Conservation (phyloP, 2,329 filamentous ascomycete species). For the Myriosclerotinia duriaeana region DNA sequence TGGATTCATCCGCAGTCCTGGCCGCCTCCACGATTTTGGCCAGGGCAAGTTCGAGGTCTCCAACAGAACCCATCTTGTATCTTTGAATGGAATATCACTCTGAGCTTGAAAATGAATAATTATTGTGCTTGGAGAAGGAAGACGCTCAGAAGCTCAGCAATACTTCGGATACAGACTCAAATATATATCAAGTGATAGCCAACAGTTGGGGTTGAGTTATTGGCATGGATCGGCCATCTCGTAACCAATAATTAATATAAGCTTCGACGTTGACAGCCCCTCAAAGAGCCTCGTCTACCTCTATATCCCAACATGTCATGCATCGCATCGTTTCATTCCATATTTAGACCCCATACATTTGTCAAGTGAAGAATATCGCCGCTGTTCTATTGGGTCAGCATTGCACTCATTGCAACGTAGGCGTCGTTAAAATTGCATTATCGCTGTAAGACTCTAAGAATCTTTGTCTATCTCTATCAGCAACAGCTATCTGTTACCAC, state of each 20-base stretch:
- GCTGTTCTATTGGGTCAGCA: background rate
- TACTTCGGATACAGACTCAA: background rate
- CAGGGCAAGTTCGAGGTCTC: slow-evolving; percentile 5
- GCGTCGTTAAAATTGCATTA: background rate
- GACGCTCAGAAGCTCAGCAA: background rate
- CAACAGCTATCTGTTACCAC: background rate
- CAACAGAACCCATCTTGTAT: slow-evolving; percentile 5
- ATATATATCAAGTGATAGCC: background rate
- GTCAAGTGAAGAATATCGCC: background rate
- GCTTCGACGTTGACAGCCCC: background rate
- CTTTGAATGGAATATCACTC: background rate
- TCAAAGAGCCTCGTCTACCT: background rate
- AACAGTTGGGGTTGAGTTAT: background rate
- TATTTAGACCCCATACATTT: too few species aligned
- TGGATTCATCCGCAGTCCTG: background rate
- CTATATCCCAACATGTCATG: background rate
- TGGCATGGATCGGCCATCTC: background rate
- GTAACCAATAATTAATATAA: background rate
- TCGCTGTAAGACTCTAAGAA: too few species aligned
- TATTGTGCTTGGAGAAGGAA: background rate
- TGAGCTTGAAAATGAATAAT: background rate
- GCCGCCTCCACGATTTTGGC: background rate
- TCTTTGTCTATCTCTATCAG: background rate
- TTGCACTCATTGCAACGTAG: background rate
- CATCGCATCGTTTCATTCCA: background rate